Conservation (phyloP, 176 grass and related monocot genomes). For the Rhynchospora pubera region DNA sequence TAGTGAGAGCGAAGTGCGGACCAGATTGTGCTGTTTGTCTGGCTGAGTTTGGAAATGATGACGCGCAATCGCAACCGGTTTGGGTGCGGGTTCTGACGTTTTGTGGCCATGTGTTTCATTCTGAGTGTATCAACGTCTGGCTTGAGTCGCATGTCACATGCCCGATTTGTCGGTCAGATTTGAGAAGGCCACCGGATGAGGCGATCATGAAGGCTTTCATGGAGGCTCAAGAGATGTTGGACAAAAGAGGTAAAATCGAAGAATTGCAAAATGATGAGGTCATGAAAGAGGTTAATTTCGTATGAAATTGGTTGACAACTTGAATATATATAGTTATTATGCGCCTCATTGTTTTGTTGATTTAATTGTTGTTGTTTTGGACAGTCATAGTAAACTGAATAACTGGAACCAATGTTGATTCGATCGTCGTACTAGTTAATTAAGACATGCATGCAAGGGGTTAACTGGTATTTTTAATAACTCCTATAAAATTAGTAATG, state of each 20-base stretch:
- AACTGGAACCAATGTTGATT: not conserved
- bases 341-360: not conserved
- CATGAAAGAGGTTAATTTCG: not conserved
- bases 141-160: slow-evolving; percentile 11
- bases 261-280: not conserved
- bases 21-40: slow-evolving; percentile 5
- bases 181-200: not conserved
- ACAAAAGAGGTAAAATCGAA: not conserved
- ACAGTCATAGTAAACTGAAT: not conserved
- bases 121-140: slow-evolving; percentile 1
- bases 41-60: not conserved
- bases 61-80: not conserved
- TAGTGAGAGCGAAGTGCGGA: not conserved
- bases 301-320: not conserved
- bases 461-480: too few species aligned
- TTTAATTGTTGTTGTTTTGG: not conserved
- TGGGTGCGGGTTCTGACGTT: not conserved
- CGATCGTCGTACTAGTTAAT: not conserved
- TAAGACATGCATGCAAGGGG: too few species aligned
- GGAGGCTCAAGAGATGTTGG: not conserved
- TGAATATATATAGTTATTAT: not conserved
- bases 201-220: not conserved
- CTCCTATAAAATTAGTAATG: too few species aligned
- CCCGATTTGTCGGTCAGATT: not conserved
- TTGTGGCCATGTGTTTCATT: slow-evolving; percentile 9